Evolutionary conservation across 2,329 filamentous ascomycete species (phyloP).

Genomic region (Phaeoacremonium minimum): DNA sequence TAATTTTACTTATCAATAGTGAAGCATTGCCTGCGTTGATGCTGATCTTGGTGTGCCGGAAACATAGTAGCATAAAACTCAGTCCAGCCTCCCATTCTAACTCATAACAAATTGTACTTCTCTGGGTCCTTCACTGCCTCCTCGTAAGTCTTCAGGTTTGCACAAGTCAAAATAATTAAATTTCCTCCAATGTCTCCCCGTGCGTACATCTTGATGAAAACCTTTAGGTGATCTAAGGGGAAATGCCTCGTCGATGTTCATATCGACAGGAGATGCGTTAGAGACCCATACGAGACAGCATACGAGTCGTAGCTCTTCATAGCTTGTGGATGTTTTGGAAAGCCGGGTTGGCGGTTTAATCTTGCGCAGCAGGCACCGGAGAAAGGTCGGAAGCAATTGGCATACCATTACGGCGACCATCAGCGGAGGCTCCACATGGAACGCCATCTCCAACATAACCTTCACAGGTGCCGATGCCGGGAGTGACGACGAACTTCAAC

Average conservation of each 20-base stretch:
- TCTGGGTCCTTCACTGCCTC: slow-evolving; percentile 12
- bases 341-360: slow-evolving; percentile 8
- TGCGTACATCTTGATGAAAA: slow-evolving; percentile 10
- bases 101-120: slow-evolving; percentile 14
- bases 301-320: slow-evolving; percentile 7
- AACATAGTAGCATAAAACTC: slow-evolving; percentile 17
- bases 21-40: slow-evolving; percentile 13
- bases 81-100: slow-evolving; percentile 16
- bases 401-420: slow-evolving; percentile 13
- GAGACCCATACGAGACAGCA: slow-evolving; percentile 12
- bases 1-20: no score
- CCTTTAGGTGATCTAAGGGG: slow-evolving; percentile 8
- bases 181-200: slow-evolving; percentile 13
- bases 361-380: slow-evolving; percentile 12
- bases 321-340: slow-evolving; percentile 13
- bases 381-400: slow-evolving; percentile 15
- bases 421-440: slow-evolving; percentile 13
- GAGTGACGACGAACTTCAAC: slow-evolving; percentile 14
- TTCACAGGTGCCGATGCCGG: slow-evolving; percentile 15
- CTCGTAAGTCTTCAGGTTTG: slow-evolving; percentile 13
- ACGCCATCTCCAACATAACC: slow-evolving; percentile 15
- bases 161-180: slow-evolving; percentile 14
- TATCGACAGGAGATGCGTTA: slow-evolving; percentile 15
- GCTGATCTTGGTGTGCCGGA: slow-evolving; percentile 15
- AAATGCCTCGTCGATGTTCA: slow-evolving; percentile 16